A percentile compares a stretch with the other conserved stretches of the same genome.
Conservation (phyloP, 345 rosid genomes). For the Rhodomyrtus tomentosa region DNA sequence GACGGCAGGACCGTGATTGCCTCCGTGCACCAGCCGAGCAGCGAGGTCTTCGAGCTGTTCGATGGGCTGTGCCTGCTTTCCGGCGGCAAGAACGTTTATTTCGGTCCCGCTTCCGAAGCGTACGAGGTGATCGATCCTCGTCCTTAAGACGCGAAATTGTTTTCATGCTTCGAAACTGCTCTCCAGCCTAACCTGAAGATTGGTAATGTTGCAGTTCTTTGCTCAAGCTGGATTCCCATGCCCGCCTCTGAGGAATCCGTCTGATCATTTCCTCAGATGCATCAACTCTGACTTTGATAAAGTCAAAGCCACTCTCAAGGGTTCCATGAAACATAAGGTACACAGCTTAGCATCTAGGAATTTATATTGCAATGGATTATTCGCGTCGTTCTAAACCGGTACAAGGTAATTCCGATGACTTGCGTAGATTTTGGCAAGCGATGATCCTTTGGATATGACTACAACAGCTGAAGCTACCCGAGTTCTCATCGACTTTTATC, state of each 20-base stretch:
- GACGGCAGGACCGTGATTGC: slow-evolving; percentile 96
- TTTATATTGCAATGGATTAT: background rate
- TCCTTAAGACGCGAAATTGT: background rate
- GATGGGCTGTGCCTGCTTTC: slow-evolving; percentile 81
- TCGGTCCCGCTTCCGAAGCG: slow-evolving; percentile 77
- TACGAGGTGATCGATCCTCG: slow-evolving; percentile 45
- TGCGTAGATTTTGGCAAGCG: slow-evolving; percentile 47
- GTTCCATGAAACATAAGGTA: slow-evolving; percentile 88
- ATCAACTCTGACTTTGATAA: slow-evolving; percentile 90
- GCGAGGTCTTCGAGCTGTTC: slow-evolving; percentile 91
- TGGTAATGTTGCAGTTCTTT: slow-evolving; percentile 49
- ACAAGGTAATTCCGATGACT: background rate
- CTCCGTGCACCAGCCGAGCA: slow-evolving; percentile 91
- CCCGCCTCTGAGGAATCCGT: slow-evolving; percentile 89
- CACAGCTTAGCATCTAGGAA: background rate
- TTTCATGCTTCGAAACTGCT: background rate
- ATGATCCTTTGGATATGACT: slow-evolving; percentile 76
- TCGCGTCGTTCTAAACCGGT: background rate
- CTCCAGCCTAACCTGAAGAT: background rate
- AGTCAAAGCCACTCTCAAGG: slow-evolving; percentile 87
- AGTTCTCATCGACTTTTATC: slow-evolving; percentile 47
- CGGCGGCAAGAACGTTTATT: slow-evolving; percentile 84
- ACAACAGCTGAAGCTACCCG: slow-evolving; percentile 84
- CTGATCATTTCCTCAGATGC: slow-evolving; percentile 93
- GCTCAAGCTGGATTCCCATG: slow-evolving; percentile 97